phyloP scores from a whole-genome alignment of 2,329 filamentous ascomycete species.

The Raffaelea arxii region DNA sequence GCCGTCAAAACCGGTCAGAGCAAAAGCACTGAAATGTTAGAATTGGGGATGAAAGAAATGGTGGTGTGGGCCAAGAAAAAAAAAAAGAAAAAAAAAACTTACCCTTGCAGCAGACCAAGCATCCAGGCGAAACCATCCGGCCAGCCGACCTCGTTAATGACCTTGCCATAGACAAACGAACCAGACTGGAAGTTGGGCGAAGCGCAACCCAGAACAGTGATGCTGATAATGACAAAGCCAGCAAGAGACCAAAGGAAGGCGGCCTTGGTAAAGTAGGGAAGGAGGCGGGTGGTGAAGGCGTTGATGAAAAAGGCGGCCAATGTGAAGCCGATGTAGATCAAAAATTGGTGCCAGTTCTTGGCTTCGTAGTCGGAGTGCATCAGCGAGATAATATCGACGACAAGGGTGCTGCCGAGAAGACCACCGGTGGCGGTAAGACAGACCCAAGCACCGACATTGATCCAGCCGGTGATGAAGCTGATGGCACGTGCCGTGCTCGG shows the following conservation, averaged over 20 bases:
- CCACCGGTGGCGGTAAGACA: constrained; percentile 59
- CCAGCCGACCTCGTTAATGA: constrained; percentile 61
- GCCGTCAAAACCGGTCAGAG: constrained; percentile 42
- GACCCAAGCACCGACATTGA: constrained; percentile 63
- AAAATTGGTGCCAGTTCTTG: constrained; percentile 61
- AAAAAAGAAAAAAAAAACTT: not conserved
- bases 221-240: constrained; percentile 61
- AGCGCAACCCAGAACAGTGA: constrained; percentile 57
- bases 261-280: constrained; percentile 57
- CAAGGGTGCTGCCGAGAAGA: constrained; percentile 56
- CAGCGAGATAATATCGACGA: constrained; percentile 55
- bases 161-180: constrained; percentile 55
- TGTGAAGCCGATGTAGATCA: constrained; percentile 60
- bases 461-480: constrained; percentile 65
- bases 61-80: too few relatives aligned
- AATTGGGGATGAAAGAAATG: not conserved
- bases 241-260: constrained; percentile 63
- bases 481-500: constrained; percentile 49
- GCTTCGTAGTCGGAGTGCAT: constrained; percentile 47
- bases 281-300: constrained; percentile 48
- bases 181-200: constrained; percentile 55
- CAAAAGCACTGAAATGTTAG: constrained; percentile 24
- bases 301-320: constrained; percentile 54
- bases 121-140: constrained; percentile 55
- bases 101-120: constrained; percentile 41